A percentile compares a stretch with the other conserved stretches of the same genome.
Evolutionary conservation across 331 rosid genomes (phyloP).

Genomic region (Spiraea crenata): DNA sequence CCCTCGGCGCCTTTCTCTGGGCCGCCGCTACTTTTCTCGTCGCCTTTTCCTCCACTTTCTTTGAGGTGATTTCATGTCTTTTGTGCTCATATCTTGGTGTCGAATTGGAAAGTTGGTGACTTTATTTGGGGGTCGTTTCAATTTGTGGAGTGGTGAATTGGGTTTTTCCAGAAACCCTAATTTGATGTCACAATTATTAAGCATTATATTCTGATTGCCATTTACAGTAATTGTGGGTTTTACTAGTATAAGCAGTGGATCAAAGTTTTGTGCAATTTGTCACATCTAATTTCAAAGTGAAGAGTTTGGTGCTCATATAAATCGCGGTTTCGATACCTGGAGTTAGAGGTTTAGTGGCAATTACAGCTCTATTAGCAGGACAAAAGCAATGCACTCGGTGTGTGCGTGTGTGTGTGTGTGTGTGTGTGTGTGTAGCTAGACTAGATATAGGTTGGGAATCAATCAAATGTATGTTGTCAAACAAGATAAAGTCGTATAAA

Average conservation of each 20-base stretch:
- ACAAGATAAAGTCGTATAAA: not conserved
- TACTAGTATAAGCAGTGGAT: not conserved
- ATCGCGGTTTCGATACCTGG: not conserved
- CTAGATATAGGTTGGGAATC: not conserved
- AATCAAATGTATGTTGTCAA: not conserved
- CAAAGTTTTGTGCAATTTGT: not conserved
- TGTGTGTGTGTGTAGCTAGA: not conserved
- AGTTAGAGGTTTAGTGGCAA: not conserved
- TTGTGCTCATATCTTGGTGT: not conserved
- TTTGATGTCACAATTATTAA: not conserved
- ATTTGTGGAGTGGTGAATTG: not conserved
- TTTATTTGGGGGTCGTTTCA: not conserved
- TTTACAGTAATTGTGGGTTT: not conserved
- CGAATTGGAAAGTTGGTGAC: not conserved
- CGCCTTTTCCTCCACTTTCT: slow-evolving; percentile 77
- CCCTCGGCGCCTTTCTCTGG: slow-evolving; percentile 91
- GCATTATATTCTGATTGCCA: not conserved
- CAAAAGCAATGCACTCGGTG: not conserved
- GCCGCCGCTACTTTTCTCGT: slow-evolving; percentile 90
- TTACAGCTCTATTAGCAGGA: not conserved
- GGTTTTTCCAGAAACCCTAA: not conserved
- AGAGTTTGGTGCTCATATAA: not conserved
- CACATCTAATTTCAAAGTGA: no score
- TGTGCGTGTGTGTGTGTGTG: no score
- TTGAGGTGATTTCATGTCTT: slow-evolving; percentile 43